These are phyloP conservation scores for Globisporangium parvum DNA, from an alignment of 352 stramenopile species.

Conservation along the genomic window DNA sequence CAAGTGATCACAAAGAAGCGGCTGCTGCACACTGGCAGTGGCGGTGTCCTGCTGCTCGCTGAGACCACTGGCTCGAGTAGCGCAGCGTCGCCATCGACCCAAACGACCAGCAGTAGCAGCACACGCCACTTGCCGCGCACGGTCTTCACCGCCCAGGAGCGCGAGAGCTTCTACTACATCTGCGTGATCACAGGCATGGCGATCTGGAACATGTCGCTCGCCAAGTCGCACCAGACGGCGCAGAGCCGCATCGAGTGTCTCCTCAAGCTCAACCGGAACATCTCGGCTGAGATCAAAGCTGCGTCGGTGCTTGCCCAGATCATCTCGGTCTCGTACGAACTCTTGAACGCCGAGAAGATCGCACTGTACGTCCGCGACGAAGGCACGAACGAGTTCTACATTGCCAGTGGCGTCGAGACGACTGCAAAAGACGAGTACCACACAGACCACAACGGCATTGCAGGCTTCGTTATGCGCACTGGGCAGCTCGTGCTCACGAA, in stretches of 20 bases:
- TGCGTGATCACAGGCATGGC: constrained; percentile 49
- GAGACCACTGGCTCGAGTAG: not conserved
- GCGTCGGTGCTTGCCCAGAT: constrained; percentile 61
- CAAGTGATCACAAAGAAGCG: constrained; percentile 30
- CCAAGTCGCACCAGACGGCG: constrained; percentile 49
- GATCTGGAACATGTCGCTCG: constrained; percentile 64
- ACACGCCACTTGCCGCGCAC: not conserved
- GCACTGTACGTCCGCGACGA: constrained; percentile 61
- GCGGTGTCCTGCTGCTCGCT: not conserved
- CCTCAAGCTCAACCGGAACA: constrained; percentile 64
- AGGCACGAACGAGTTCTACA: constrained; percentile 62
- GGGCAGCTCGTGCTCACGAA: constrained; percentile 67
- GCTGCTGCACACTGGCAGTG: not conserved
- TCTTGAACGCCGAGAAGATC: constrained; percentile 57
- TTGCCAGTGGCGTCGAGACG: constrained; percentile 43
- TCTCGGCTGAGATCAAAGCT: constrained; percentile 54
- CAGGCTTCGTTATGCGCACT: constrained; percentile 52
- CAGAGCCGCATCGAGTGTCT: constrained; percentile 66
- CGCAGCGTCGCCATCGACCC: not conserved
- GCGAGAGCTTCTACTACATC: constrained; percentile 32
- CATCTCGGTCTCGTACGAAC: constrained; percentile 60
- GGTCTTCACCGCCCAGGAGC: constrained; percentile 25
- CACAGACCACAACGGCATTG: constrained; percentile 62
- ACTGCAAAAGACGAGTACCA: constrained; percentile 59
- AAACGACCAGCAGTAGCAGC: constrained; percentile 7